Conservation (phyloP, 2,329 filamentous ascomycete genomes). For the Aureobasidium sp. region DNA sequence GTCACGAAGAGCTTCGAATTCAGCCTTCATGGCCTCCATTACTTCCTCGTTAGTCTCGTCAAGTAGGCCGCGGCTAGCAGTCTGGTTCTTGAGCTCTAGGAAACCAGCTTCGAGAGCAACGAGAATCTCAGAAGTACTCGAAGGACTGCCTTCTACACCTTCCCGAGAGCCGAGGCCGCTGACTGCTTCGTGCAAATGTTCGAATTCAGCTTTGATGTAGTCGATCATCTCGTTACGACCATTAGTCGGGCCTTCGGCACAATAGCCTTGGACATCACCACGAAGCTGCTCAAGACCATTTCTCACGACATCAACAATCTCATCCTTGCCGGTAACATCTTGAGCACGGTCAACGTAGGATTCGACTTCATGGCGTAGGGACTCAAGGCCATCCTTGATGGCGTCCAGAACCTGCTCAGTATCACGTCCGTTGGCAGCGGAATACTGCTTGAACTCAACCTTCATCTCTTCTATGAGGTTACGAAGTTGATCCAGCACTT, state of each 20-base stretch:
- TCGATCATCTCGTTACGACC: constrained; percentile 41
- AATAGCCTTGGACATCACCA: constrained; percentile 50
- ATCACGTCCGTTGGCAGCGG: constrained; percentile 68
- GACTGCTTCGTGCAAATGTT: constrained; percentile 53
- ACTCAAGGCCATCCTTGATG: constrained; percentile 79
- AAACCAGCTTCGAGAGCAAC: constrained; percentile 34
- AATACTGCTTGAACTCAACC: constrained; percentile 66
- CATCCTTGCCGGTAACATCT: constrained; percentile 64
- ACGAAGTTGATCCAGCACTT: constrained; percentile 54
- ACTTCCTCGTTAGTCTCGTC: constrained; percentile 38
- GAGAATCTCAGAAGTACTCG: constrained; percentile 33
- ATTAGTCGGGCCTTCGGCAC: constrained; percentile 36
- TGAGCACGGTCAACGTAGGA: constrained; percentile 67
- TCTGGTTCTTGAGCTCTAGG: constrained; percentile 35
- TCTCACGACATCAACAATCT: constrained; percentile 64
- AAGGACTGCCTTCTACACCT: constrained; percentile 12
- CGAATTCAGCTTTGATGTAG: constrained; percentile 51
- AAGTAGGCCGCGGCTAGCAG: constrained; percentile 30
- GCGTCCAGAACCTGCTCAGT: constrained; percentile 85
- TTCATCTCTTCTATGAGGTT: constrained; percentile 55
- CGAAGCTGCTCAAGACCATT: constrained; percentile 59
- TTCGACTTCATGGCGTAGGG: constrained; percentile 72
- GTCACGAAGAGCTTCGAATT: constrained; percentile 75
- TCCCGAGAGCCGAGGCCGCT: constrained; percentile 23
- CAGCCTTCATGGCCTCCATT: constrained; percentile 67